Conservation (phyloP, 768 basidiomycete genomes). For the Ramaria sp. region DNA sequence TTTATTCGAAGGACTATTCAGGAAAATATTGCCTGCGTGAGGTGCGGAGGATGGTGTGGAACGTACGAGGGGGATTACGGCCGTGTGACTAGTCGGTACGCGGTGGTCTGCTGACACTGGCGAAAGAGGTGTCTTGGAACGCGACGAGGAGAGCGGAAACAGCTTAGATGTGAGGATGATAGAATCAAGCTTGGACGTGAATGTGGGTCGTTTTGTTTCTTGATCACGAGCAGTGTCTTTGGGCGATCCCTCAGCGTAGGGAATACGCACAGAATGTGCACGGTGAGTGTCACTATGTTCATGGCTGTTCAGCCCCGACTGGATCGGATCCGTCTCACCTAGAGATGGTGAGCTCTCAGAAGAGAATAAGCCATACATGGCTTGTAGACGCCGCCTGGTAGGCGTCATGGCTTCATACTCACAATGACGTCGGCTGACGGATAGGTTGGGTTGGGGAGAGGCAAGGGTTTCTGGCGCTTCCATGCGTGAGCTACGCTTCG, state of each 20-base stretch:
- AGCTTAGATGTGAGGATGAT: conserved; percentile 5
- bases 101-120: background rate
- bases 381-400: background rate
- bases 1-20: conserved; percentile 6
- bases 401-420: background rate
- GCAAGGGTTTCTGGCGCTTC: background rate
- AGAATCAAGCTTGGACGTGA: conserved; percentile 7
- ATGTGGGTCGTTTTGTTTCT: conserved; percentile 1
- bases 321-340: background rate
- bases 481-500: background rate
- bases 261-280: background rate
- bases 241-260: background rate
- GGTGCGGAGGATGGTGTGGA: background rate
- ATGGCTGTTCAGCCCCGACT: background rate
- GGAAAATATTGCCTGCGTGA: background rate
- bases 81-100: background rate
- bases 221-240: background rate
- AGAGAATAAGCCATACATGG: background rate
- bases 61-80: background rate
- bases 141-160: conserved; percentile 4
- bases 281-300: background rate
- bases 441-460: background rate
- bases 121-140: background rate
- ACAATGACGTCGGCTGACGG: background rate
- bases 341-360: background rate